phyloP scores from a whole-genome alignment of 2,329 filamentous ascomycete genomes.

The Fusarium verticillioides region DNA sequence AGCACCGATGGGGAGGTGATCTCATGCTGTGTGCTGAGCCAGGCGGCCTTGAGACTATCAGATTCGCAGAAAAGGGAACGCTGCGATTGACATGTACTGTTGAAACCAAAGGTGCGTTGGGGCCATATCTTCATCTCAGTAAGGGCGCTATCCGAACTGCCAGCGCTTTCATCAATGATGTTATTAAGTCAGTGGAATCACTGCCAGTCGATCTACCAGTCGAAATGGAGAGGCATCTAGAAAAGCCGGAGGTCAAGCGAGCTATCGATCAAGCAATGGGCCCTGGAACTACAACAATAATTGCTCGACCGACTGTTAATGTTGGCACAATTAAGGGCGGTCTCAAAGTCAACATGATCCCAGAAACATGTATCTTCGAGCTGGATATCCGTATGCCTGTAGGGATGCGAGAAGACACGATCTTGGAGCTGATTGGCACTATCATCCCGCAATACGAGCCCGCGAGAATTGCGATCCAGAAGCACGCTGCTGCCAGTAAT shows the following conservation, averaged over 20 bases:
- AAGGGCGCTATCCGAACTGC: not conserved
- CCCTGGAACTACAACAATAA: not conserved
- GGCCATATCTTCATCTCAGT: not conserved
- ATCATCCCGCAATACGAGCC: not conserved
- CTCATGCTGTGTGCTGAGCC: conserved; percentile 2
- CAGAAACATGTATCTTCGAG: not conserved
- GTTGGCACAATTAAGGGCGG: not conserved
- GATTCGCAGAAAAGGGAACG: not conserved
- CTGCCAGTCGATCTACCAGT: not conserved
- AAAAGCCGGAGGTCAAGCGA: not conserved
- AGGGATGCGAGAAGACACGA: not conserved
- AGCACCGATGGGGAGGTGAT: not conserved
- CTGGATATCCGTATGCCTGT: not conserved
- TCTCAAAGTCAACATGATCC: conserved; percentile 14
- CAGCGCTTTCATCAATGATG: not conserved
- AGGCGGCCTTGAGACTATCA: not conserved
- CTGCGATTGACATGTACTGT: not conserved
- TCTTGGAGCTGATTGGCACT: not conserved
- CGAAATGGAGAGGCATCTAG: not conserved
- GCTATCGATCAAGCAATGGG: conserved; percentile 7
- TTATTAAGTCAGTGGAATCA: not conserved
- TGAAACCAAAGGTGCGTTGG: not conserved
- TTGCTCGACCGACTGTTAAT: not conserved
- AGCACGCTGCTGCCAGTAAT: not conserved
- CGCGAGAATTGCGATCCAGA: not conserved